Evolutionary conservation across 2,329 filamentous ascomycete genomes (phyloP), one percentile per base, ranked within the genome.

Genomic region (Scytalidium lignicola): DNA sequence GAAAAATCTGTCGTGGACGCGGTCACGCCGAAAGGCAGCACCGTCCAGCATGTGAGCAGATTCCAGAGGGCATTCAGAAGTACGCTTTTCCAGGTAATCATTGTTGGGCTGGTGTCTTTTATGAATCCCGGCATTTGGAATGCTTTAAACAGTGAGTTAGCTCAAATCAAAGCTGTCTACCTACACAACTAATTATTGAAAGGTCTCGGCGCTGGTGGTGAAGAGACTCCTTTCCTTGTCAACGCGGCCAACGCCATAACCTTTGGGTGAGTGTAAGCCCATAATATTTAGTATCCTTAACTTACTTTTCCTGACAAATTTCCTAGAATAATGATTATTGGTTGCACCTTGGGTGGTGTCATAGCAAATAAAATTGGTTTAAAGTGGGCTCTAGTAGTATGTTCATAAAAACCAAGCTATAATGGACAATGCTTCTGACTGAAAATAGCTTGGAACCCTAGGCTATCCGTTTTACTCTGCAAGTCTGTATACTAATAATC

Each of bases 401-500:
- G 32, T 37, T 7, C 7, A 7, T 7, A 7, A 28, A 13, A 13
- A 7, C 26, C 13, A 7, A 28, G 26, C 26, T 7, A 28, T 7
- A 13, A 13, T 15, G 15, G n/a, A 8, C 15, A 37, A 13, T 17
- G 8, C 32, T 37, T 8, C 4, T 15, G 5, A 13, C 5, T 8
- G 5, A 37, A 15, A 4, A 4, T 37, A 37, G 32, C 32, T 87
- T 28, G 85, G 85, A 46, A 87, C 84, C 1, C 68, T 86, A 42
- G 85, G 85, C 1, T 89, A 85, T 55, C 82, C 83, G 4, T 83
- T 83, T 0, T 88, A 79, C 53, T 83, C 84, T 0, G 85, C 85
- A 0, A 83, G 82, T 0, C 67, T 88, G 0, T 88, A 88, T 63
- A 79, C 76, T 2, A 86, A 88, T 65, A 88, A 87, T 59, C 74